Evolutionary conservation across 192 early-diverging fungal genomes (phyloP).

Genomic region (Gaertneriomyces sp.): DNA sequence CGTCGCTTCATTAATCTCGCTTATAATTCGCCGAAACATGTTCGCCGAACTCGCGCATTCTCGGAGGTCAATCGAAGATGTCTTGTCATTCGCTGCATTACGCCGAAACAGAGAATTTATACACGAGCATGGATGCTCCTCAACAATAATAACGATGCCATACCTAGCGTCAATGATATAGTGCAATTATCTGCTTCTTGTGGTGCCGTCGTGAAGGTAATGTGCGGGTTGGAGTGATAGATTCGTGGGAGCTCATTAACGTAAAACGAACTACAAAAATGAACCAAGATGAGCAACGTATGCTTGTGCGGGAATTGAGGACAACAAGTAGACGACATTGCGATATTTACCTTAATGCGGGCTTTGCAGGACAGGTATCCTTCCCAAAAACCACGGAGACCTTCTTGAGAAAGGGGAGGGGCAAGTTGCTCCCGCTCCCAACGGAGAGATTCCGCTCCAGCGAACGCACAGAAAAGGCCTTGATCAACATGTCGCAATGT

Average conservation of each 20-base stretch:
- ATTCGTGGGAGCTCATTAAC: slow-evolving; percentile 30
- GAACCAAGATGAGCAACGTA: background rate
- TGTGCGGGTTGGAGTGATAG: slow-evolving; percentile 21
- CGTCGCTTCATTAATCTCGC: no score
- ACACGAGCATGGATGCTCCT: background rate
- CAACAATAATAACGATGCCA: background rate
- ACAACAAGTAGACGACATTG: background rate
- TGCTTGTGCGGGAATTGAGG: background rate
- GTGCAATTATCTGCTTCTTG: slow-evolving; percentile 21
- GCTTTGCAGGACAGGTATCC: slow-evolving; percentile 19
- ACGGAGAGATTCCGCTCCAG: slow-evolving; percentile 18
- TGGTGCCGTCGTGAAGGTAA: slow-evolving; percentile 13
- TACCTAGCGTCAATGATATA: slow-evolving; percentile 13
- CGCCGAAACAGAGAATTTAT: background rate
- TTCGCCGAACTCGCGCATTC: slow-evolving; percentile 4
- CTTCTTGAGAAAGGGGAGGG: slow-evolving; percentile 1
- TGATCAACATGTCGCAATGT: background rate
- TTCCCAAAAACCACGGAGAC: slow-evolving; percentile 15
- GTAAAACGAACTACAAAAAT: slow-evolving; percentile 25
- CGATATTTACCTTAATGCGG: slow-evolving; percentile 10
- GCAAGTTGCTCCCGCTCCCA: slow-evolving; percentile 5
- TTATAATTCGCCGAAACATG: slow-evolving; percentile 11
- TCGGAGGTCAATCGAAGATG: slow-evolving; percentile 15
- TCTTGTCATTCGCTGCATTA: slow-evolving; percentile 8
- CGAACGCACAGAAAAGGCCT: slow-evolving; percentile 18